Conservation (phyloP, 805 yeast species). For the Candida sanyiensis region DNA sequence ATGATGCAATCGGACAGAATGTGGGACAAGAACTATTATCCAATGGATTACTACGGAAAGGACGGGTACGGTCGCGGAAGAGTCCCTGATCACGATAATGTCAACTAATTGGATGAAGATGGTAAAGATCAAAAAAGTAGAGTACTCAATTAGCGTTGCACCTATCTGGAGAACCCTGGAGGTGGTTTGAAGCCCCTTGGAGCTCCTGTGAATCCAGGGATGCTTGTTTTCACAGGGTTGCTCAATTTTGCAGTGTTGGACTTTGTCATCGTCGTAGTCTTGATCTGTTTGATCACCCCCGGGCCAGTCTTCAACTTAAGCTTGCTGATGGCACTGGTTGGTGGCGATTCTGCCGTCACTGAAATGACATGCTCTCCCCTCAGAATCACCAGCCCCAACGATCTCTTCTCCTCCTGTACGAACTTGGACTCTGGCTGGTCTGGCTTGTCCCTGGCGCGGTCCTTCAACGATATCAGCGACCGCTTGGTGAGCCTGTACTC, state of each 20-base stretch:
- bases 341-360: slow-evolving; percentile 28
- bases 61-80: slow-evolving; percentile 92
- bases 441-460: slow-evolving; percentile 31
- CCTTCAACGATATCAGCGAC: slow-evolving; percentile 34
- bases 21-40: slow-evolving; percentile 66
- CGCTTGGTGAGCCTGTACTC: slow-evolving; percentile 74
- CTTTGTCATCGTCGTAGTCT: slow-evolving; percentile 7
- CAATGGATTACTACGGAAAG: slow-evolving; percentile 91
- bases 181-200: slow-evolving; percentile 44
- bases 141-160: not conserved
- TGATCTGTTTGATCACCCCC: slow-evolving; percentile 29
- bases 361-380: slow-evolving; percentile 87
- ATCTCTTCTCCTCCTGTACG: slow-evolving; percentile 60
- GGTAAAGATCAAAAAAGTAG: too few species aligned
- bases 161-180: slow-evolving; percentile 35
- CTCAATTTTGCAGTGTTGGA: slow-evolving; percentile 12
- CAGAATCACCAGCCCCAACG: slow-evolving; percentile 73
- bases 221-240: slow-evolving; percentile 26
- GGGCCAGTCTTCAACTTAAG: slow-evolving; percentile 24
- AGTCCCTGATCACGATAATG: slow-evolving; percentile 43
- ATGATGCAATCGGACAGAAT: slow-evolving; percentile 65
- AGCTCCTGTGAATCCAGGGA: slow-evolving; percentile 29
- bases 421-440: slow-evolving; percentile 29
- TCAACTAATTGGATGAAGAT: slow-evolving; percentile 8
- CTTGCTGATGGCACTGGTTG: slow-evolving; percentile 22